Evolutionary conservation across 257 asterid species (phyloP), one percentile per base, ranked within the genome.

Genomic region (Solanum sparsipilum): DNA sequence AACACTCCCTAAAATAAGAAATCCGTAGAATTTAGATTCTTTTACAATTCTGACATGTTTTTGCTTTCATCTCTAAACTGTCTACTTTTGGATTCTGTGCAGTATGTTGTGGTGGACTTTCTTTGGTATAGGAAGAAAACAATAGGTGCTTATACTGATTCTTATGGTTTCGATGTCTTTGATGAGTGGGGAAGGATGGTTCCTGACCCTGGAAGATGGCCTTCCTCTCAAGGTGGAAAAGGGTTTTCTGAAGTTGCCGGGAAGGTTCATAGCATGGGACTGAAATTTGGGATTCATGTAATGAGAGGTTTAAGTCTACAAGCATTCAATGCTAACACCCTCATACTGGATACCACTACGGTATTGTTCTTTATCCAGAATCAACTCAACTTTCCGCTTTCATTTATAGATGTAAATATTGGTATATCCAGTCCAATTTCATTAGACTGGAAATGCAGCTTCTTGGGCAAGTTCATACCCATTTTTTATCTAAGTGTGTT

Each of bases 181-280:
- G 99, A 97, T 87, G 90, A 93, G 89, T 96, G 99, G 99, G 99
- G 99, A 88, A 95, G 99, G 93, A 91, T 97, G 99, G 48, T 93
- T 46, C 99, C 99, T 11, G 99, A 96, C 88, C 98, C 98, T 0
- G 92, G 41, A 35, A 89, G 99, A 90, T 97, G 99, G 99, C 99
- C 99, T 86, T 96, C 99, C 9, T 93, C 99, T 46, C 86, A 67
- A 60, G 94, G 89, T n/a, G 98, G 98, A 35, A 91, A 89, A 76
- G 99, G 99, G 60, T 95, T 97, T 88, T 71, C 91, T 7, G 87
- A 95, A 84, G 95, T 95, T 84, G 96, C 98, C 16, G 88, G 89
- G 85, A 90, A 89, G 89, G 98, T 97, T 88, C 99, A 97, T 88
- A 79, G 85, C 84, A 90, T 95, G 97, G 99, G 99, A 58, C 89